Evolutionary conservation across 164 flowering plant species (phyloP).

Genomic region (Santalum album): DNA sequence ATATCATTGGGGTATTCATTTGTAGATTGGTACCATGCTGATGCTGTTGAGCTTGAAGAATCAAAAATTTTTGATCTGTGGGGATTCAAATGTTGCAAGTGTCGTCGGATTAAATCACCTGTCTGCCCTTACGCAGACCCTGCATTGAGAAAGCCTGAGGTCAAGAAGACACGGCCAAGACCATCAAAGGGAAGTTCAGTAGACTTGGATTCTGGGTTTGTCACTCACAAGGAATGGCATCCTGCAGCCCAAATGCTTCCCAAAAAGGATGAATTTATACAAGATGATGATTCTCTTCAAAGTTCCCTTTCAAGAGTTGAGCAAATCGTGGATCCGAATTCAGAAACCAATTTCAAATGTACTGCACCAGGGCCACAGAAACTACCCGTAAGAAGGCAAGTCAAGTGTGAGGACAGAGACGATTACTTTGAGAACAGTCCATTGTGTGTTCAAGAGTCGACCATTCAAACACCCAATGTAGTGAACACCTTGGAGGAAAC

Average conservation of each 20-base stretch:
- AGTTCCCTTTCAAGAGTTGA: slow-evolving; percentile 48
- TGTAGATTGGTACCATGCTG: slow-evolving; percentile 96
- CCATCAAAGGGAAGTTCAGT: slow-evolving; percentile 22
- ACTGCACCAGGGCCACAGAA: slow-evolving; percentile 39
- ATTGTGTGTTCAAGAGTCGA: slow-evolving; percentile 17
- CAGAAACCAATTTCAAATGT: slow-evolving; percentile 27
- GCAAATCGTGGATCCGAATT: slow-evolving; percentile 25
- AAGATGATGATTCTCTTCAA: slow-evolving; percentile 49
- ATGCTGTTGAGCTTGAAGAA: slow-evolving; percentile 75
- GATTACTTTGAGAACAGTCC: slow-evolving; percentile 11
- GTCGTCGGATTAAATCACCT: slow-evolving; percentile 65
- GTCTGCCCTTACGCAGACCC: slow-evolving; percentile 52
- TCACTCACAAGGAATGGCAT: slow-evolving; percentile 16
- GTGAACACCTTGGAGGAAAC: slow-evolving; percentile 9
- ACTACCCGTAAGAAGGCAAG: slow-evolving; percentile 66
- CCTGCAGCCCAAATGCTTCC: slow-evolving; percentile 22
- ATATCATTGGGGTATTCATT: slow-evolving; percentile 6
- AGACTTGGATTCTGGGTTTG: slow-evolving; percentile 17
- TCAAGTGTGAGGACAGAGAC: slow-evolving; percentile 38
- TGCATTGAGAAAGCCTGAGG: slow-evolving; percentile 16
- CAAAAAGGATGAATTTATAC: slow-evolving; percentile 23
- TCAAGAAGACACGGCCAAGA: slow-evolving; percentile 18
- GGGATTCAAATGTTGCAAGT: slow-evolving; percentile 87
- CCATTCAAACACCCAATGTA: slow-evolving; percentile 13
- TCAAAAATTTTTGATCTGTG: slow-evolving; percentile 45